phyloP scores from a whole-genome alignment of 768 basidiomycete genomes.

The Daedaleopsis sinensis region DNA sequence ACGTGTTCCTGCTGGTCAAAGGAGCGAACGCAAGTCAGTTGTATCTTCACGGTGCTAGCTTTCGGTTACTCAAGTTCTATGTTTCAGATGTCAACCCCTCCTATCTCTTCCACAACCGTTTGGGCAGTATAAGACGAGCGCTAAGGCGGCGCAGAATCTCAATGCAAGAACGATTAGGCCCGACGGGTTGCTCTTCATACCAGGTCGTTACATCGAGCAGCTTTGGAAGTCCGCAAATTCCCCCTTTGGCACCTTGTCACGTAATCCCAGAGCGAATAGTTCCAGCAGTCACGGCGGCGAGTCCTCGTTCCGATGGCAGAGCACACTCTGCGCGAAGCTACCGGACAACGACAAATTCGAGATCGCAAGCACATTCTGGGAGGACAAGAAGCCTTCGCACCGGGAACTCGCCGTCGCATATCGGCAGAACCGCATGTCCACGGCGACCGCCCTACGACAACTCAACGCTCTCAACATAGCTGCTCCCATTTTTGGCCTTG shows the following conservation, averaged over 20 bases:
- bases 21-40: constrained; percentile 46
- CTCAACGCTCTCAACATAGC: constrained; percentile 48
- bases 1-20: constrained; percentile 46
- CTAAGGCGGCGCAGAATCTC: constrained; percentile 41
- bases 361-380: constrained; percentile 57
- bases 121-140: constrained; percentile 27
- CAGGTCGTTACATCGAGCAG: constrained; percentile 37
- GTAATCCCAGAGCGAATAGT: constrained; percentile 36
- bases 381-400: constrained; percentile 61
- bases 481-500: constrained; percentile 54
- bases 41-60: background rate
- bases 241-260: constrained; percentile 50
- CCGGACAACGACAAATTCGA: constrained; percentile 53
- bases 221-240: constrained; percentile 49
- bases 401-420: constrained; percentile 54
- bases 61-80: background rate
- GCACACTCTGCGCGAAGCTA: constrained; percentile 49
- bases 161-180: constrained; percentile 51
- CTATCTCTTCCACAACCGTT: constrained; percentile 52
- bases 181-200: constrained; percentile 53
- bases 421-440: constrained; percentile 60
- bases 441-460: constrained; percentile 52
- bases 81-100: constrained; percentile 48
- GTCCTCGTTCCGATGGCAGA: constrained; percentile 54
- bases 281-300: constrained; percentile 42